Conservation (phyloP, 495 filamentous ascomycete species). For the Acidomyces sp. region DNA sequence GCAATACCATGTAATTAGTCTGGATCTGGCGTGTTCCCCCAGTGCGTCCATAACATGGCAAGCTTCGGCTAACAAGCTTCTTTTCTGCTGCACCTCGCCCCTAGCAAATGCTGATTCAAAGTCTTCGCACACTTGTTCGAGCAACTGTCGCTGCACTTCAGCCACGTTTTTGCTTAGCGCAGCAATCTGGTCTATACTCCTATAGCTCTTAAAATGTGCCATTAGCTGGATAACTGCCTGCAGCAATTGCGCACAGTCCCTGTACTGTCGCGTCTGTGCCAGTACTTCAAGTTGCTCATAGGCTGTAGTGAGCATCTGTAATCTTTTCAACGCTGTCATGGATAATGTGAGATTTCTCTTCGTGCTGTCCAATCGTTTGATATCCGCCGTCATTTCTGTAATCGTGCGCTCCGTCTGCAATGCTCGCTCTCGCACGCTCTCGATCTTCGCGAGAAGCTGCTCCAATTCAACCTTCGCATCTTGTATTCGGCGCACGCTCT, state of each 20-base stretch:
- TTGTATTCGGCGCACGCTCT: slow-evolving; percentile 79
- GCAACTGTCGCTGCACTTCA: slow-evolving; percentile 81
- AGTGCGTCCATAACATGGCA: slow-evolving; percentile 92
- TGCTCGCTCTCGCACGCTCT: slow-evolving; percentile 79
- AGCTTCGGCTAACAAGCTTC: slow-evolving; percentile 64
- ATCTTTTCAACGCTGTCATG: slow-evolving; percentile 92
- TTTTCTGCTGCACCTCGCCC: slow-evolving; percentile 60
- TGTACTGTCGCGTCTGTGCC: slow-evolving; percentile 77
- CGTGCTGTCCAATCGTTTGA: slow-evolving; percentile 91
- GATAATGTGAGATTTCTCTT: slow-evolving; percentile 93
- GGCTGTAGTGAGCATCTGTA: slow-evolving; percentile 97
- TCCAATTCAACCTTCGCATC: slow-evolving; percentile 78
- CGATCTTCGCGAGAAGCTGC: slow-evolving; percentile 87
- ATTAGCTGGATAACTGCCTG: slow-evolving; percentile 96
- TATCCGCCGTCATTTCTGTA: slow-evolving; percentile 97
- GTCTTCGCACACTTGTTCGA: slow-evolving; percentile 96
- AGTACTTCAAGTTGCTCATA: slow-evolving; percentile 88
- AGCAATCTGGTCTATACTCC: slow-evolving; percentile 95
- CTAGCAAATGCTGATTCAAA: slow-evolving; percentile 93
- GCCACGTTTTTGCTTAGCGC: slow-evolving; percentile 85
- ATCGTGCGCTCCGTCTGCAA: slow-evolving; percentile 89
- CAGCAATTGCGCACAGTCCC: slow-evolving; percentile 88
- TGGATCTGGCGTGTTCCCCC: slow-evolving; percentile 71
- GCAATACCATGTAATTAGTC: slow-evolving; percentile 91
- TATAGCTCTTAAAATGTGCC: slow-evolving; percentile 96